A percentile compares a stretch with the other conserved stretches of the same genome.
Conservation (phyloP, 164 flowering plant species). For the Stephania yunnanensis region DNA sequence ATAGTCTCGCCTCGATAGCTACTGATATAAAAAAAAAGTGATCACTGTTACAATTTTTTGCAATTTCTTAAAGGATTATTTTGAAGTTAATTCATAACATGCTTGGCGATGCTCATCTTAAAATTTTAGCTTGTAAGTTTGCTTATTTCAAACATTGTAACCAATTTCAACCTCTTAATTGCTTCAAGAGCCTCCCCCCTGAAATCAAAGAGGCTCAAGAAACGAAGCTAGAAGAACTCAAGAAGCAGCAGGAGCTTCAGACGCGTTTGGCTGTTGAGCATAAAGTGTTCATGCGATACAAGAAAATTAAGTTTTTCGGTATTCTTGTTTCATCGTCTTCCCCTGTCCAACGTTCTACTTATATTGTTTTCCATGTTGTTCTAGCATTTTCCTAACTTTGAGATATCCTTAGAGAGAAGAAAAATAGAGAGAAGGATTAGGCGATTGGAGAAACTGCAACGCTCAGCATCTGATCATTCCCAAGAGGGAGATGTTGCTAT, state of each 20-base stretch:
- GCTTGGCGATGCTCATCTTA: not conserved
- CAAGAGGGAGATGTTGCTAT: conserved; percentile 54
- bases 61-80: too few species aligned
- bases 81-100: too few species aligned
- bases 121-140: not conserved
- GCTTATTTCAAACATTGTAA: not conserved
- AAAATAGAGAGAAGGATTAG: conserved; percentile 87
- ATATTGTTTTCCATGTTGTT: not conserved
- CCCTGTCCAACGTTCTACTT: not conserved
- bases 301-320: conserved; percentile 94
- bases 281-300: conserved; percentile 58
- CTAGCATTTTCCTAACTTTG: not conserved
- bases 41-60: too few species aligned
- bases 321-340: conserved; percentile 1
- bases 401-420: conserved; percentile 59
- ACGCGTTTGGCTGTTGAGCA: conserved; percentile 69
- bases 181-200: conserved; percentile 56
- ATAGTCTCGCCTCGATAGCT: too few species aligned
- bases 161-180: conserved; percentile 13
- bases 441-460: conserved; percentile 77
- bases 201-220: conserved; percentile 69
- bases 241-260: conserved; percentile 73
- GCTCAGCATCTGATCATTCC: conserved; percentile 50
- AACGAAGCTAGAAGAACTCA: conserved; percentile 71
- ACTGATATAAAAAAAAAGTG: too few species aligned